phyloP scores from a whole-genome alignment of 2,329 filamentous ascomycete genomes.

The Talaromyces sp. region DNA sequence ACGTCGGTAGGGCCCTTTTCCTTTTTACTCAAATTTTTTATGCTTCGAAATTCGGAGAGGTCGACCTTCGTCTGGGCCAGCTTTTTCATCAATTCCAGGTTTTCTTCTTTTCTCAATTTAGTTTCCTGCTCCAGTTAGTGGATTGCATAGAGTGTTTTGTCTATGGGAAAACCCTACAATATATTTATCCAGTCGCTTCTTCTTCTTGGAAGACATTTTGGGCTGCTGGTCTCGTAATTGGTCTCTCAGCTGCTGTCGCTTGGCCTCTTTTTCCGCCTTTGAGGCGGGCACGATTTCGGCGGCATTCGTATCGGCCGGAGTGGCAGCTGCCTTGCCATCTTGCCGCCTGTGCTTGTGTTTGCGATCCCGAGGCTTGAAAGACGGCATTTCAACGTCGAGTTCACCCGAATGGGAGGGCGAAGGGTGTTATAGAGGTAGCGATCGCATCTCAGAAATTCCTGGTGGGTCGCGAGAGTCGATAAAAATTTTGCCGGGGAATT shows the following conservation, averaged over 20 bases:
- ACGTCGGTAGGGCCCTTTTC: constrained; percentile 47
- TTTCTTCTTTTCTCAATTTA: constrained; percentile 93
- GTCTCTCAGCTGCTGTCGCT: constrained; percentile 47
- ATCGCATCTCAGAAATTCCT: constrained; percentile 11
- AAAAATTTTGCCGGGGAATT: constrained; percentile 19
- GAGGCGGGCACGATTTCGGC: constrained; percentile 39
- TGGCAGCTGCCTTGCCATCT: constrained; percentile 17
- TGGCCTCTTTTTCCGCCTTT: constrained; percentile 50
- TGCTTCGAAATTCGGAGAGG: constrained; percentile 73
- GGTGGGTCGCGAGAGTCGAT: constrained; percentile 9
- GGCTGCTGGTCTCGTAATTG: constrained; percentile 51
- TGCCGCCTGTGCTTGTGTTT: constrained; percentile 49
- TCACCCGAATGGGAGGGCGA: not conserved
- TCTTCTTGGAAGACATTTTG: constrained; percentile 59
- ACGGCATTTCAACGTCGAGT: constrained; percentile 31
- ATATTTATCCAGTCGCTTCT: constrained; percentile 64
- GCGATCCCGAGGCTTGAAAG: constrained; percentile 52
- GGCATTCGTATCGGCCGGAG: constrained; percentile 44
- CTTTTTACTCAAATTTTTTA: constrained; percentile 53
- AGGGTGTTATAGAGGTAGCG: constrained; percentile 7
- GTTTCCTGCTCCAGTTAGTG: constrained; percentile 54
- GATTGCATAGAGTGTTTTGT: not conserved
- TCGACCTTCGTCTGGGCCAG: constrained; percentile 75
- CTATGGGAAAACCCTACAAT: constrained; percentile 43
- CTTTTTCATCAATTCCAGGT: constrained; percentile 74